phyloP scores from a whole-genome alignment of 108 stramenopile species.

The Stephanodiscus minutulus region DNA sequence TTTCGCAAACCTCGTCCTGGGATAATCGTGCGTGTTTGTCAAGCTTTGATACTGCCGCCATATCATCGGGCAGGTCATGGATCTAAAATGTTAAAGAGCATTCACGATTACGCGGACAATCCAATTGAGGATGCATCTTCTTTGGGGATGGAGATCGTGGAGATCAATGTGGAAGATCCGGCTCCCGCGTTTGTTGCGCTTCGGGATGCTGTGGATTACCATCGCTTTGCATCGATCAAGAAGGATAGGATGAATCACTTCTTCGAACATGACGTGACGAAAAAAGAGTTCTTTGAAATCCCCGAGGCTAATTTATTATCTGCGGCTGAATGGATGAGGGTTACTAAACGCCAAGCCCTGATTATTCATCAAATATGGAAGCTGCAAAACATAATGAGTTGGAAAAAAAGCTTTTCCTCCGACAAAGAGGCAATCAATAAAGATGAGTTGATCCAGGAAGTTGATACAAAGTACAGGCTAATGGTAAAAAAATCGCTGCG shows the following conservation, averaged over 20 bases:
- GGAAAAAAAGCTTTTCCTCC: slow-evolving; percentile 21
- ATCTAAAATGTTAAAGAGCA: slow-evolving; percentile 32
- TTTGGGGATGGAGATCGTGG: slow-evolving; percentile 41
- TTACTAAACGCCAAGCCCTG: slow-evolving; percentile 47
- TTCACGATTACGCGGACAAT: slow-evolving; percentile 45
- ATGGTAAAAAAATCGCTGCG: slow-evolving; percentile 81
- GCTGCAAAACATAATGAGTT: slow-evolving; percentile 29
- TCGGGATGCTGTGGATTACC: slow-evolving; percentile 46
- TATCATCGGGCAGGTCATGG: slow-evolving; percentile 58
- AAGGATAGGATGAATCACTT: background rate
- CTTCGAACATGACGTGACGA: slow-evolving; percentile 12
- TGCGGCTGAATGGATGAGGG: slow-evolving; percentile 19
- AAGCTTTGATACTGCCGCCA: slow-evolving; percentile 50
- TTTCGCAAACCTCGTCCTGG: slow-evolving; percentile 80
- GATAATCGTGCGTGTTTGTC: slow-evolving; percentile 57
- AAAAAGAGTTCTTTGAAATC: slow-evolving; percentile 34
- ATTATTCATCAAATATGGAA: slow-evolving; percentile 49
- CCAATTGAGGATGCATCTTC: background rate
- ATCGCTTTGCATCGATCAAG: slow-evolving; percentile 19
- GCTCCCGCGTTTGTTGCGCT: slow-evolving; percentile 50
- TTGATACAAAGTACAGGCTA: slow-evolving; percentile 64
- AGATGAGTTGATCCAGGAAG: slow-evolving; percentile 15
- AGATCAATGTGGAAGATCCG: slow-evolving; percentile 59
- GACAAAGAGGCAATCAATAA: slow-evolving; percentile 1
- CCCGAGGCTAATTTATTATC: slow-evolving; percentile 15